phyloP scores from a whole-genome alignment of 164 flowering plant genomes.

The Vitis amurensis region DNA sequence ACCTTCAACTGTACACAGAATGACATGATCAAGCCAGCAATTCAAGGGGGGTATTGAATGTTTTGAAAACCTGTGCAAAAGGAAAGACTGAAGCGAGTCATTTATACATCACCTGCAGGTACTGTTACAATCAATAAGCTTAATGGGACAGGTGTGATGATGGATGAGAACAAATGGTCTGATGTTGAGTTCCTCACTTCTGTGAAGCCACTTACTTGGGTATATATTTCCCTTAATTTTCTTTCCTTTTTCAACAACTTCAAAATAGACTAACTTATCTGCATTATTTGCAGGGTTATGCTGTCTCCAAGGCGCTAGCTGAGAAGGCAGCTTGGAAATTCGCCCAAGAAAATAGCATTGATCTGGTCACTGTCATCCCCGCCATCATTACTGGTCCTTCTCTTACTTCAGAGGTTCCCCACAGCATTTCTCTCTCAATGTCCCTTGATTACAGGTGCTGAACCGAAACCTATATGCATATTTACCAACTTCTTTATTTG shows the following conservation, averaged over 20 bases:
- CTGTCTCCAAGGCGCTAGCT: conserved; percentile 62
- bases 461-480: not conserved
- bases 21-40: conserved; percentile 83
- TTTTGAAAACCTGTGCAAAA: conserved; percentile 57
- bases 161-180: conserved; percentile 65
- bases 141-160: conserved; percentile 45
- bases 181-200: conserved; percentile 58
- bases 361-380: conserved; percentile 66
- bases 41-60: conserved; percentile 66
- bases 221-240: conserved; percentile 6
- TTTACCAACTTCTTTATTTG: not conserved
- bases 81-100: conserved; percentile 60
- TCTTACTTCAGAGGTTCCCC: conserved; percentile 50
- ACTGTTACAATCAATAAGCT: conserved; percentile 52
- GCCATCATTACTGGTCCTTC: conserved; percentile 59
- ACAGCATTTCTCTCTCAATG: conserved; percentile 45
- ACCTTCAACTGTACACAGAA: conserved; percentile 25
- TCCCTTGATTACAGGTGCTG: conserved; percentile 50
- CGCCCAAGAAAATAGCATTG: conserved; percentile 67
- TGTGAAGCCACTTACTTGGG: conserved; percentile 78
- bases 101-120: conserved; percentile 73
- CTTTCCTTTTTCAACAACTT: too few species aligned
- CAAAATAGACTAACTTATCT: too few species aligned
- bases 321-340: conserved; percentile 68
- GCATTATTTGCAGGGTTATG: conserved; percentile 56